Base-by-base conservation (phyloP, 1,284 basidiomycete species). In the Ganoderma resinaceum region DNA sequence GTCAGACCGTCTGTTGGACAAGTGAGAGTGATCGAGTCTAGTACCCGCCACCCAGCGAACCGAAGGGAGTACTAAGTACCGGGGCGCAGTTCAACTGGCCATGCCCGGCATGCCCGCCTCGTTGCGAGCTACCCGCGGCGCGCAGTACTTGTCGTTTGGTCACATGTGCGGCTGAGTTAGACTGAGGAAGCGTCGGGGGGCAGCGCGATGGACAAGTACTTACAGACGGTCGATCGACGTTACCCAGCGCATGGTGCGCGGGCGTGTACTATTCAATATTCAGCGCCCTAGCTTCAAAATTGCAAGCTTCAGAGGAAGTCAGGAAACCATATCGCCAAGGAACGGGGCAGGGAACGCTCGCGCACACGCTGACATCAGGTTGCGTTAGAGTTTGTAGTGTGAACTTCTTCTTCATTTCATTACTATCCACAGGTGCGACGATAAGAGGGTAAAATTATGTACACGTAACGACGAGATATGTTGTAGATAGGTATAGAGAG, bases 351-450 rank as follows among this genome's bases (percentile, higher is more conserved):
- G 20, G 2, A 20, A 2, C 43, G 43, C n/a, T n/a, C 23, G 46
- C n/a, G 3, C 40, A 18, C 7, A 18, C 40, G 16, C 18, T 3
- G 40, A 18, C 2, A 42, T 3, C 16, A 38, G 11, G 37, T 11
- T 42, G 40, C 40, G 46, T 49, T 12, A 5, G 5, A 12, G 23
- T 55, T 55, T 4, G 29, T 55, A 31, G 52, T 33, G 29, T 55
- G 29, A 53, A 52, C 62, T 65, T 68, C 63, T 65, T 65, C 65
- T 67, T 62, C 66, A 49, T 58, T 64, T 65, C 67, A 68, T 68
- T 68, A 68, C 67, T 68, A 68, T 68, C 62, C 67, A 68, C 62
- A 68, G 18, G 63, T 43, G 37, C 43, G 40, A 55, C 67, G 59
- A 58, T 53, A 62, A 46, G 38, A 61, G 49, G 35, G 62, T 63